phyloP scores from a whole-genome alignment of 768 basidiomycete species.

The Panaeolus papilionaceus region DNA sequence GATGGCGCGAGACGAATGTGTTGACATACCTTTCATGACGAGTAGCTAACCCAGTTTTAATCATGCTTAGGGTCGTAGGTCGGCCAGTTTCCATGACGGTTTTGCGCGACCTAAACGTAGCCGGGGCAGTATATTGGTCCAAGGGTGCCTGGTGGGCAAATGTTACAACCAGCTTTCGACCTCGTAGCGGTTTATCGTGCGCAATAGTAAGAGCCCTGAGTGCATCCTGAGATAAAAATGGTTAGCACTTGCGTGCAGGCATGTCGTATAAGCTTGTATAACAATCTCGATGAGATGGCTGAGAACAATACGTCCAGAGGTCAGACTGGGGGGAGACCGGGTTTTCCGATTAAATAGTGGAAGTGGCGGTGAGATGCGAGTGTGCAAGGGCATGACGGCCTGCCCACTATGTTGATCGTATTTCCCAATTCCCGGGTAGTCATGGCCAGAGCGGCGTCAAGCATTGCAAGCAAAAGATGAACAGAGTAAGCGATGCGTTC shows the following conservation, averaged over 20 bases:
- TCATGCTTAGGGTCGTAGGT: conserved; percentile 87
- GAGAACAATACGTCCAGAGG: not conserved
- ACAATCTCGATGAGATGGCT: not conserved
- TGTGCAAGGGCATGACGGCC: conserved; percentile 15
- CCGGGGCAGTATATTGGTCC: conserved; percentile 38
- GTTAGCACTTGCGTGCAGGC: not conserved
- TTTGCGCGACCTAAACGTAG: conserved; percentile 41
- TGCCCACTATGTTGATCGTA: conserved; percentile 14
- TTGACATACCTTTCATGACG: conserved; percentile 57
- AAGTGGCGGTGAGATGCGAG: not conserved
- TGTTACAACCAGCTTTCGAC: conserved; percentile 90
- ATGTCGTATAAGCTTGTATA: not conserved
- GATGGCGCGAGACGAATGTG: not conserved
- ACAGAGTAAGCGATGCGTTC: conserved; percentile 52
- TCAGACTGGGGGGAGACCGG: conserved; percentile 10
- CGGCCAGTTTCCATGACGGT: conserved; percentile 62
- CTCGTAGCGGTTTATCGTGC: conserved; percentile 83
- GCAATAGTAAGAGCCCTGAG: conserved; percentile 73
- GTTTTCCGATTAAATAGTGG: conserved; percentile 2
- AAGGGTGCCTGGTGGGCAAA: conserved; percentile 85
- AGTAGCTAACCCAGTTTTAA: conserved; percentile 70
- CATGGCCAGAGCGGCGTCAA: conserved; percentile 23
- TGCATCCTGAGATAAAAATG: conserved; percentile 73
- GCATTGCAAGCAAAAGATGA: conserved; percentile 35
- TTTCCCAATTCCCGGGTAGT: conserved; percentile 18